Conservation (phyloP, 1,284 basidiomycete species). For the Veloboletus limbatus region DNA sequence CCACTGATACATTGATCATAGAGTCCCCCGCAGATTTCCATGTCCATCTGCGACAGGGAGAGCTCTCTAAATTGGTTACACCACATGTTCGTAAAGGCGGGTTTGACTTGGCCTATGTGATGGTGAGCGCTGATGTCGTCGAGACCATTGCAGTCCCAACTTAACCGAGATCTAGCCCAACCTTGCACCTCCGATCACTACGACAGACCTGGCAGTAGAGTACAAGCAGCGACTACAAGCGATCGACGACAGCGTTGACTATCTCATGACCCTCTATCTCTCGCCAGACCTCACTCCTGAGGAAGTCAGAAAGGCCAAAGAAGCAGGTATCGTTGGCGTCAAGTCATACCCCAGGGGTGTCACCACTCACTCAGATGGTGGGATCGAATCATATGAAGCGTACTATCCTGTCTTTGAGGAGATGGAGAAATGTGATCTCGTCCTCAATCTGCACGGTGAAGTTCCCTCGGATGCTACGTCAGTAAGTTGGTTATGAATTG, state of each 20-base stretch:
- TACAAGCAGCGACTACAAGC: conserved; percentile 77
- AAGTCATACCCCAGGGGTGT: conserved; percentile 98
- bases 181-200: conserved; percentile 88
- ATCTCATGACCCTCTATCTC: conserved; percentile 96
- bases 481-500: conserved; percentile 42
- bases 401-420: conserved; percentile 95
- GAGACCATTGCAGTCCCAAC: conserved; percentile 8
- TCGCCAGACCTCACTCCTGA: conserved; percentile 87
- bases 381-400: conserved; percentile 93
- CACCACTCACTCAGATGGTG: conserved; percentile 95
- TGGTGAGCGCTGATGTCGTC: conserved; percentile 59
- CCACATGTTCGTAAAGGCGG: conserved; percentile 92
- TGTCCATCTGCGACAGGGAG: conserved; percentile 92
- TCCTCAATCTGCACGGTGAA: conserved; percentile 97
- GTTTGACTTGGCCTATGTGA: conserved; percentile 92
- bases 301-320: conserved; percentile 86
- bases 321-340: conserved; percentile 89
- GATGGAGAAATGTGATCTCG: conserved; percentile 93
- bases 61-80: conserved; percentile 80
- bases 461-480: conserved; percentile 85
- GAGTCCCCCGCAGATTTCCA: conserved; percentile 90
- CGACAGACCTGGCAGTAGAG: conserved; percentile 75
- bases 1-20: conserved; percentile 36
- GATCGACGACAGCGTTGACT: conserved; percentile 80
- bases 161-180: conserved; percentile 69